A percentile compares a stretch with the other conserved stretches of the same genome.
Conservation (phyloP, 768 basidiomycete genomes). For the Scleroderma citrinum region DNA sequence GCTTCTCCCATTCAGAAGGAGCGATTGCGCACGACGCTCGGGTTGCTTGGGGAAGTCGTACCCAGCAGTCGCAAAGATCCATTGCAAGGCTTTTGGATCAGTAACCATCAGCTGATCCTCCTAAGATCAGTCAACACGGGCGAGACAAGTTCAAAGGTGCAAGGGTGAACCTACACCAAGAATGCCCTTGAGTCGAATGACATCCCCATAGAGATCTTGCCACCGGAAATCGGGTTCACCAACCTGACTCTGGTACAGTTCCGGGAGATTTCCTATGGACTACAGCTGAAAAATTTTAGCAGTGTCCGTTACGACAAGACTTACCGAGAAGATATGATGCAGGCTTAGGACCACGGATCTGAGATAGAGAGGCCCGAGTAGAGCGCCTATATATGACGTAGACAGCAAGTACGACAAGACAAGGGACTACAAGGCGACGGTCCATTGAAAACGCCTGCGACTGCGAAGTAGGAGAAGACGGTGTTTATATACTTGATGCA, state of each 20-base stretch:
- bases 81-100: constrained; percentile 41
- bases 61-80: constrained; percentile 37
- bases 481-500: too few relatives aligned
- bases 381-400: constrained; percentile 4
- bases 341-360: constrained; percentile 2
- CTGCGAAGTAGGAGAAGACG: background rate
- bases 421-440: background rate
- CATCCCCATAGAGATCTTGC: constrained; percentile 24
- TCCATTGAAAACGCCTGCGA: background rate
- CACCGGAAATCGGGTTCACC: constrained; percentile 25
- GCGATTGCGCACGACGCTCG: constrained; percentile 16
- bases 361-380: background rate
- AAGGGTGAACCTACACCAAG: constrained; percentile 18
- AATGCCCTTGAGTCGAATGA: constrained; percentile 23
- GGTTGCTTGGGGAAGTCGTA: constrained; percentile 37
- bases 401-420: background rate
- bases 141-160: constrained; percentile 3
- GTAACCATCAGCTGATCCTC: constrained; percentile 40
- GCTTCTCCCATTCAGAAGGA: constrained; percentile 26
- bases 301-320: background rate
- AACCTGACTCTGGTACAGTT: constrained; percentile 23
- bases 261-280: constrained; percentile 24
- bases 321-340: constrained; percentile 6
- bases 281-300: background rate
- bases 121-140: constrained; percentile 19